Conservation (phyloP, 441 rosid species). For the Erodium moschatum region DNA sequence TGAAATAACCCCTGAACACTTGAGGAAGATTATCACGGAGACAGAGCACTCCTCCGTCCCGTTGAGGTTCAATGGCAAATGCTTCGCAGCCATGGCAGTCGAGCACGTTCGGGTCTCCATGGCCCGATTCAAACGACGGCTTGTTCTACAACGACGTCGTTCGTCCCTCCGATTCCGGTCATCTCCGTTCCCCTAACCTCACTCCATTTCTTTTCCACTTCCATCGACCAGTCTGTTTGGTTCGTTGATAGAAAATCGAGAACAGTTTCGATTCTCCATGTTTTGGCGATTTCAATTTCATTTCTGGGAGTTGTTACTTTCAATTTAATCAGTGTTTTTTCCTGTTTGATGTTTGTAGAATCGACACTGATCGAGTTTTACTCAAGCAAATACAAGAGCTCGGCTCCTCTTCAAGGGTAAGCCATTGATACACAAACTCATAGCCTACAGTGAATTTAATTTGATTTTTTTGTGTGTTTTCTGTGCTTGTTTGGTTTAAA, state of each 20-base stretch:
- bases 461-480: background rate
- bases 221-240: background rate
- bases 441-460: too few relatives aligned
- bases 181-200: background rate
- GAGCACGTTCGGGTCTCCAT: slow-evolving; percentile 47
- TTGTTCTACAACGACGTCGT: slow-evolving; percentile 51
- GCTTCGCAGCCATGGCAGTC: slow-evolving; percentile 6
- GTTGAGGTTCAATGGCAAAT: background rate
- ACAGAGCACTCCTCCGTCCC: background rate
- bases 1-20: too few relatives aligned
- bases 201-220: background rate
- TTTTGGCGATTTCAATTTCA: background rate
- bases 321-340: background rate
- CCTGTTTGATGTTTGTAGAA: slow-evolving; percentile 24
- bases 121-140: slow-evolving; percentile 81
- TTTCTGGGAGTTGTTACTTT: background rate
- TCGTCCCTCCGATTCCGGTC: slow-evolving; percentile 51
- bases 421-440: too few relatives aligned
- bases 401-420: slow-evolving; percentile 87
- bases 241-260: background rate
- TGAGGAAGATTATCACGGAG: too few relatives aligned
- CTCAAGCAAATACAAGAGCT: slow-evolving; percentile 48
- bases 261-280: background rate
- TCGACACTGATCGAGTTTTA: slow-evolving; percentile 49
- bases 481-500: background rate